Conservation (phyloP, 2,329 filamentous ascomycete genomes). For the Colletotrichum viniferum region DNA sequence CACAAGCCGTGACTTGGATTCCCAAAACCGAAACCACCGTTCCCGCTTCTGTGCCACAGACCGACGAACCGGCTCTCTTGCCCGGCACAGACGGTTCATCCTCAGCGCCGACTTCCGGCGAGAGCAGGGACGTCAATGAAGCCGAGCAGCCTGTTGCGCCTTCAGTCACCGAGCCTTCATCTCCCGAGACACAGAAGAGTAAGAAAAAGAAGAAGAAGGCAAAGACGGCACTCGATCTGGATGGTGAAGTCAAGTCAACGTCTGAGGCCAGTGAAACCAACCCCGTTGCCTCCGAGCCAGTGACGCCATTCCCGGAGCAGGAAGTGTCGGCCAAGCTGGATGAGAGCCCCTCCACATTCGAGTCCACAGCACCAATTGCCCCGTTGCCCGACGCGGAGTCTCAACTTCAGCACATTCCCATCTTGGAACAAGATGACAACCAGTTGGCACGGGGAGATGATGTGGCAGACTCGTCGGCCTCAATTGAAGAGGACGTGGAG, state of each 20-base stretch:
- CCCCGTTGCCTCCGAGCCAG: background rate
- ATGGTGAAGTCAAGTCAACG: background rate
- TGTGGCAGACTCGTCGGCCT: background rate
- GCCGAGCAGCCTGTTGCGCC: background rate
- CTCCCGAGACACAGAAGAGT: conserved; percentile 27
- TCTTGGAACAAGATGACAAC: background rate
- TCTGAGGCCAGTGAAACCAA: background rate
- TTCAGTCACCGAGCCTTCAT: background rate
- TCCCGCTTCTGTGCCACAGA: background rate
- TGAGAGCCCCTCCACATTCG: background rate
- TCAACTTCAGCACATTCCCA: background rate
- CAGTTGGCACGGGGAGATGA: background rate
- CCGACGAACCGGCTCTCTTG: background rate
- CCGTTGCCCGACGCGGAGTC: background rate
- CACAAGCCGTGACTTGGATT: background rate
- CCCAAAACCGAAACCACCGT: background rate
- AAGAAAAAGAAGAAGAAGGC: conserved; percentile 42
- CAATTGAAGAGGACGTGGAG: background rate
- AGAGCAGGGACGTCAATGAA: background rate
- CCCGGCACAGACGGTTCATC: background rate
- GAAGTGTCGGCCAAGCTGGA: background rate
- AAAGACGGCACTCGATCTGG: background rate
- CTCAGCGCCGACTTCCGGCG: background rate
- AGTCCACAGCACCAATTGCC: background rate
- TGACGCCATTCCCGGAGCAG: background rate